A percentile compares a stretch with the other conserved stretches of the same genome.
Conservation (phyloP, 805 yeast species). For the Candida gorgasii region DNA sequence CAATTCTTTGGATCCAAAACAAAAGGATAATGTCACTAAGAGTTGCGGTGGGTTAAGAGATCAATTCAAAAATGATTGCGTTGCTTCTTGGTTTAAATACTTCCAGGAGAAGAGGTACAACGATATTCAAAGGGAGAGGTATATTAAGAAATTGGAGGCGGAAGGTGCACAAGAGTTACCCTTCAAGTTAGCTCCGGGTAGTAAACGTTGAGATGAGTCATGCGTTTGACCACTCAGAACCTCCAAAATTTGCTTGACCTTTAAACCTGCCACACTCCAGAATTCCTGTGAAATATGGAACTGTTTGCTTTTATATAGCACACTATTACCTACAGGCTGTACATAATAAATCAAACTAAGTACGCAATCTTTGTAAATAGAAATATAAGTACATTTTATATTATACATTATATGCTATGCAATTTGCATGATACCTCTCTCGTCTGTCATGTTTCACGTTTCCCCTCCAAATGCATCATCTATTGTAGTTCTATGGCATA, state of each 20-base stretch:
- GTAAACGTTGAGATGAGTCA: conserved; percentile 1
- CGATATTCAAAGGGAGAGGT: conserved; percentile 67
- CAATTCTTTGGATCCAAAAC: conserved; percentile 63
- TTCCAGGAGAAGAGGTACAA: conserved; percentile 87
- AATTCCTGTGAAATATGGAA: too few relatives aligned
- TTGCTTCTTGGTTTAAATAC: conserved; percentile 82
- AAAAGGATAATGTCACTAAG: conserved; percentile 46
- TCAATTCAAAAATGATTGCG: conserved; percentile 74
- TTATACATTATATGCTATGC: too few relatives aligned
- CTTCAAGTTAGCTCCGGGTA: conserved; percentile 26
- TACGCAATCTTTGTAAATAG: too few relatives aligned
- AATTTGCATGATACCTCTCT: too few relatives aligned
- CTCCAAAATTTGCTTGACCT: neutral
- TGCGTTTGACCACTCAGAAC: neutral
- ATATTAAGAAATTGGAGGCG: conserved; percentile 68
- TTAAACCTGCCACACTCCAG: too few relatives aligned
- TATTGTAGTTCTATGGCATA: too few relatives aligned
- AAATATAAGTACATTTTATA: too few relatives aligned
- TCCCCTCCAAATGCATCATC: too few relatives aligned
- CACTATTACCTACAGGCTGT: too few relatives aligned
- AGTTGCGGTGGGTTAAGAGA: conserved; percentile 58
- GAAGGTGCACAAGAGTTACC: conserved; percentile 55
- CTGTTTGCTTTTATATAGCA: too few relatives aligned
- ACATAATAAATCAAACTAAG: too few relatives aligned
- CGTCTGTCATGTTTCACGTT: too few relatives aligned